phyloP scores from a whole-genome alignment of 345 rosid species.

The Citrus unshiu region DNA sequence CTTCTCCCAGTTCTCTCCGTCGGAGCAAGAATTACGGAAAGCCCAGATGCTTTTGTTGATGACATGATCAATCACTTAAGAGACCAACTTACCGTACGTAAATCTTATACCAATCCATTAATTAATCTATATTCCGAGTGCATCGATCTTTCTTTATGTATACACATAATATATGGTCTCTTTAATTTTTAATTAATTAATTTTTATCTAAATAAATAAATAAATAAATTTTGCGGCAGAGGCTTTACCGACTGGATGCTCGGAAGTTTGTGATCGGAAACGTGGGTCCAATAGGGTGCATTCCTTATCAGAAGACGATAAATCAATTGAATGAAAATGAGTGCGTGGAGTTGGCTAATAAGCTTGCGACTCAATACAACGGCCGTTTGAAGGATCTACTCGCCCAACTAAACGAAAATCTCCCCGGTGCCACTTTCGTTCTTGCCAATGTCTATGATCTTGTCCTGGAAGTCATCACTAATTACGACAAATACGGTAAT shows the following conservation, averaged over 20 bases:
- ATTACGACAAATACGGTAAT: constrained; percentile 65
- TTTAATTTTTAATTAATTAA: too few relatives aligned
- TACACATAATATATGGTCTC: too few relatives aligned
- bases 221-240: constrained; percentile 33
- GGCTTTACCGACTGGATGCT: constrained; percentile 74
- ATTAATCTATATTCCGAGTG: neutral
- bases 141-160: too few relatives aligned
- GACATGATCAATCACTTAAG: constrained; percentile 66
- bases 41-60: constrained; percentile 66
- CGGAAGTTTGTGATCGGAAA: constrained; percentile 85
- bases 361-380: constrained; percentile 70
- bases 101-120: neutral
- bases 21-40: constrained; percentile 63
- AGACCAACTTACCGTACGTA: constrained; percentile 55
- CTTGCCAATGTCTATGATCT: constrained; percentile 73
- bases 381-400: constrained; percentile 56
- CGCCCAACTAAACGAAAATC: constrained; percentile 48
- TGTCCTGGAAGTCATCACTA: constrained; percentile 87
- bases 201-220: too few relatives aligned
- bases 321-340: constrained; percentile 55
- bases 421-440: constrained; percentile 69
- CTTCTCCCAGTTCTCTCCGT: constrained; percentile 74
- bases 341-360: constrained; percentile 75
- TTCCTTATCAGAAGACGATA: constrained; percentile 81
- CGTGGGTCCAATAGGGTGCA: constrained; percentile 94